phyloP scores from a whole-genome alignment of 129 eudicot species.

The Scalesia atractyloides region DNA sequence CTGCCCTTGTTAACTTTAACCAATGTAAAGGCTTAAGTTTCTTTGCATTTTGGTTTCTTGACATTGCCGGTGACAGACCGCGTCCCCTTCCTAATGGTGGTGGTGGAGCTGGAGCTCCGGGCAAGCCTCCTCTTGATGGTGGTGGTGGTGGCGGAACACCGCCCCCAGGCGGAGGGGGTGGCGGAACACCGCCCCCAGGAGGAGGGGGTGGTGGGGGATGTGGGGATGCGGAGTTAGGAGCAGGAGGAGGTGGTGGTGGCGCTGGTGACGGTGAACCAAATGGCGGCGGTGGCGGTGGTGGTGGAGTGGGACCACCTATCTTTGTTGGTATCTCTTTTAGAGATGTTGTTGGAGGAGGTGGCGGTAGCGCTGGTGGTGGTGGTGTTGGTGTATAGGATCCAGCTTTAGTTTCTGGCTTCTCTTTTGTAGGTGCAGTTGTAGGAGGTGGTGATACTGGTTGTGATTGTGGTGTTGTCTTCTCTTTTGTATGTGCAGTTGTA shows the following conservation, averaged over 20 bases:
- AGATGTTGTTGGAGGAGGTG: slow-evolving; percentile 29
- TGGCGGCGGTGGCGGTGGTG: slow-evolving; percentile 49
- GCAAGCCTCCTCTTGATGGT: slow-evolving; percentile 30
- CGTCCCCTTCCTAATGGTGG: slow-evolving; percentile 51
- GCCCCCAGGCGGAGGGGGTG: slow-evolving; percentile 32
- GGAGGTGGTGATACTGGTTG: slow-evolving; percentile 41
- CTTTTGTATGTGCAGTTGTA: slow-evolving; percentile 7
- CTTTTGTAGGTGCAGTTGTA: slow-evolving; percentile 18
- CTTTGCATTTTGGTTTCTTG: slow-evolving; percentile 53
- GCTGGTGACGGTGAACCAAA: slow-evolving; percentile 34
- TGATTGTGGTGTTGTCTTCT: slow-evolving; percentile 30
- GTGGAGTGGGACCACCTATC: slow-evolving; percentile 25
- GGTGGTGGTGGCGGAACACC: slow-evolving; percentile 43
- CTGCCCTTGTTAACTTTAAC: slow-evolving; percentile 87
- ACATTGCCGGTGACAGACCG: slow-evolving; percentile 25
- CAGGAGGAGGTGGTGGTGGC: slow-evolving; percentile 55
- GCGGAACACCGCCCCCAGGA: slow-evolving; percentile 34
- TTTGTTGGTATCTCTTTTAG: slow-evolving; percentile 15
- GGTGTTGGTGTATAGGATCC: slow-evolving; percentile 16
- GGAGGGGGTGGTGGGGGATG: slow-evolving; percentile 55
- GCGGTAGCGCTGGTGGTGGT: slow-evolving; percentile 42
- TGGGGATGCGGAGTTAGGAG: slow-evolving; percentile 46
- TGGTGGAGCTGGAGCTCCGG: slow-evolving; percentile 67
- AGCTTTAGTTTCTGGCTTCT: slow-evolving; percentile 8
- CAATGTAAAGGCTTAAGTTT: slow-evolving; percentile 95